Base-by-base conservation (phyloP, 2,329 filamentous ascomycete species). In the Pseudohalonectria lignicola region DNA sequence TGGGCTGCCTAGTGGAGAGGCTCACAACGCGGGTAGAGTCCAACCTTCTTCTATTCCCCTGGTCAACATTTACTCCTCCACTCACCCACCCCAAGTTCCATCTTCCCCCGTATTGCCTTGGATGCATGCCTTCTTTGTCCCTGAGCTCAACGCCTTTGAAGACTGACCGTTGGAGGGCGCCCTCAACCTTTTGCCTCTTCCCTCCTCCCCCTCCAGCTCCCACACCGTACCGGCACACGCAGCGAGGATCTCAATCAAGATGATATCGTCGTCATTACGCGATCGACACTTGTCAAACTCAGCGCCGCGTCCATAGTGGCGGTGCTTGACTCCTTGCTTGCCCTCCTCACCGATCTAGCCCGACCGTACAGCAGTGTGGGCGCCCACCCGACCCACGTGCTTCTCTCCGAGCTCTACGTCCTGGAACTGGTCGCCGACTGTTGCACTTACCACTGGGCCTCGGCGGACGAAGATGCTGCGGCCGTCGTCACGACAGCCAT, bases 321-420 rank as follows among this genome's bases (percentile, higher is more conserved):
- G 39, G 71, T 81, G 26, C 61, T 79, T 44, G 70, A 77, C 35
- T 61, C 72, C 12, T 62, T 81, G 17, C 53, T 80, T 16, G 59
- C 63, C 29, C 57, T 79, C 5, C 63, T 80, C 33, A 74, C 79
- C 51, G 73, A 77, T 28, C 62, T 80, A 29, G 60, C 63, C 20
- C 67, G 67, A 36, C 69, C 73, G 4, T 75, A 74, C 50, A 66
- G 66, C 43, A 56, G 50, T 35, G 59, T 73, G 39, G 55, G 65
- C 33, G 57, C 61, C 17, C 75, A 78, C 47, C 75, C 76, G 2
- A 59, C 65, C 28, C 73, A 79, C 49, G 64, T 82, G 37, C 59
- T 81, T 23, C 64, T 74, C 34, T 81, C 79, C 15, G 77, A 82
- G 53, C 60, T 77, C 34, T 82, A 78, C 48, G 61, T 81, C n/a